A percentile compares a stretch with the other conserved stretches of the same genome.
Evolutionary conservation across 192 early-diverging fungal species (phyloP).

Genomic region (Coemansia sp.): DNA sequence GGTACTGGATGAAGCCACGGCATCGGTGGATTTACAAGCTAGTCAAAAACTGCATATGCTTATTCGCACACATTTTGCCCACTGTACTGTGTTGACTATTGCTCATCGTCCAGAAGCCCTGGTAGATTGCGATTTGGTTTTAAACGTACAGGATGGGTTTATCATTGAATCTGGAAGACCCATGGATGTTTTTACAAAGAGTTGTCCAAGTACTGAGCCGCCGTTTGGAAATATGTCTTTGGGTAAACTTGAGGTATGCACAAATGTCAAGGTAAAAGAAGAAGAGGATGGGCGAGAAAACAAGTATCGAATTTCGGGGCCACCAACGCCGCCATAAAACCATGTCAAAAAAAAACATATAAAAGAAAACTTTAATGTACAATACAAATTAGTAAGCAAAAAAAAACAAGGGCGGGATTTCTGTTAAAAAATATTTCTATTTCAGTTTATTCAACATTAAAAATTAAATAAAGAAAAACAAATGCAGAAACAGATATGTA

Average conservation of each 20-base stretch:
- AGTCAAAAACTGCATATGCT: slow-evolving; percentile 56
- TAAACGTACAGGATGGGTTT: slow-evolving; percentile 29
- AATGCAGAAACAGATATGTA: too few relatives aligned
- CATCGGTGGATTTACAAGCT: slow-evolving; percentile 57
- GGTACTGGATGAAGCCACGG: slow-evolving; percentile 71
- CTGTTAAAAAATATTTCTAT: too few relatives aligned
- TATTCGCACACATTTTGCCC: slow-evolving; percentile 57
- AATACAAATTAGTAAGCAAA: too few relatives aligned
- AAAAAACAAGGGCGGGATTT: too few relatives aligned
- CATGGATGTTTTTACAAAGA: background rate
- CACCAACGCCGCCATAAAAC: background rate
- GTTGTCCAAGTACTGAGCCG: too few relatives aligned
- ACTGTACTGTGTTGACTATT: slow-evolving; percentile 66
- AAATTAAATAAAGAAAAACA: too few relatives aligned
- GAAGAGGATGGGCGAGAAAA: too few relatives aligned
- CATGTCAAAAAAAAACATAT: background rate
- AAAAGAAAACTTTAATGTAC: too few relatives aligned
- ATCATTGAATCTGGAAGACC: slow-evolving; percentile 31
- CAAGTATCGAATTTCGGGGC: background rate
- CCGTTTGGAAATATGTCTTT: too few relatives aligned
- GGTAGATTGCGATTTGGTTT: slow-evolving; percentile 29
- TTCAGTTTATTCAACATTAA: too few relatives aligned
- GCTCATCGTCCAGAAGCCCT: slow-evolving; percentile 60
- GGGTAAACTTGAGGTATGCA: too few relatives aligned
- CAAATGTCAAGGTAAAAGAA: too few relatives aligned